These are phyloP conservation scores for Fusarium nygamai DNA, from an alignment of 2,329 filamentous ascomycete genomes.

Conservation along the genomic window DNA sequence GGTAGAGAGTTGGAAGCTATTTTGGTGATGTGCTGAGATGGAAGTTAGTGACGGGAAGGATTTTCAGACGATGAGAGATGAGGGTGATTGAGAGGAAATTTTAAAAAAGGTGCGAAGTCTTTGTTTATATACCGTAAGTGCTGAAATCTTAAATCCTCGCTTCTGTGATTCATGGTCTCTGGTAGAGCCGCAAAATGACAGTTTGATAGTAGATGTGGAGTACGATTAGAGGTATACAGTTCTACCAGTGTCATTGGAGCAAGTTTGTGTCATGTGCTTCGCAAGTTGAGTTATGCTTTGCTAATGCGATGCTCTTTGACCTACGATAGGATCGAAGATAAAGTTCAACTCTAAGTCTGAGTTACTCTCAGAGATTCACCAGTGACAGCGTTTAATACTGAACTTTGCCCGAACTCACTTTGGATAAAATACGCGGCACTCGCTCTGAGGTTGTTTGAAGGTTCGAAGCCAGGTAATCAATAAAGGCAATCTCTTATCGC, in stretches of 20 bases:
- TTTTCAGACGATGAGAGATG: neutral
- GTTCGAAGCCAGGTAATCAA: too few relatives aligned
- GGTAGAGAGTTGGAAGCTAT: accelerated
- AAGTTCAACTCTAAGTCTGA: accelerated
- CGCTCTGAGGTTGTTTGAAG: too few relatives aligned
- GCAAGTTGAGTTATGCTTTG: accelerated
- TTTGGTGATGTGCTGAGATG: neutral
- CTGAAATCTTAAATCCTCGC: accelerated
- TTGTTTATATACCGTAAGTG: neutral
- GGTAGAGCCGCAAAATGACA: too few relatives aligned
- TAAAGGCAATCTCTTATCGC: too few relatives aligned
- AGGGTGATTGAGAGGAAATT: too few relatives aligned
- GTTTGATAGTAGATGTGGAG: neutral
- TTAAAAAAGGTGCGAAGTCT: accelerated
- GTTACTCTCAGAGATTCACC: accelerated
- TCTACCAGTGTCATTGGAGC: neutral
- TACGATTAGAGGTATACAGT: accelerated
- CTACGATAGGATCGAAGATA: accelerated
- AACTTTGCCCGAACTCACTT: neutral
- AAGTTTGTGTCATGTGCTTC: accelerated
- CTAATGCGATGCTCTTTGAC: accelerated
- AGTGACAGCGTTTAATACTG: accelerated
- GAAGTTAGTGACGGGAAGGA: neutral
- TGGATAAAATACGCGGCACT: accelerated
- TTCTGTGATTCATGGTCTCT: neutral